phyloP scores from a whole-genome alignment of 768 basidiomycete genomes.

The Boletus rubroflammeus region DNA sequence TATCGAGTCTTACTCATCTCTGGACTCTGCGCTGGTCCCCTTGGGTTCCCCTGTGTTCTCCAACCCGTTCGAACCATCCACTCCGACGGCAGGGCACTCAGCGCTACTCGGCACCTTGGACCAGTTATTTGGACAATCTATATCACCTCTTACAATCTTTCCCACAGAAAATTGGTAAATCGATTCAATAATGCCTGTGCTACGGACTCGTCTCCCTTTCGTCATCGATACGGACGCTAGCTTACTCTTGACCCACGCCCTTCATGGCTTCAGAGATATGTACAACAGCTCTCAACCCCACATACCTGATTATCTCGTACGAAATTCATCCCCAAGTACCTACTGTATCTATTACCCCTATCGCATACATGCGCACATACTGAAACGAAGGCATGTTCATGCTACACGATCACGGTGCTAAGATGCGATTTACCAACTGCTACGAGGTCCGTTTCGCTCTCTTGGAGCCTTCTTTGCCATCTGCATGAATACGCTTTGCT shows the following conservation, averaged over 20 bases:
- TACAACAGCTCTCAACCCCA: neutral
- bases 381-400: slow-evolving; percentile 3
- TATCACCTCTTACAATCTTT: slow-evolving; percentile 21
- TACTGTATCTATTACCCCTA: slow-evolving; percentile 21
- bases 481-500: slow-evolving; percentile 25
- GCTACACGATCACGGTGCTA: neutral
- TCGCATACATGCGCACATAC: neutral
- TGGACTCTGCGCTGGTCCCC: slow-evolving; percentile 9
- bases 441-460: slow-evolving; percentile 28
- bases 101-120: slow-evolving; percentile 24
- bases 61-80: slow-evolving; percentile 27
- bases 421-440: neutral
- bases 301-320: slow-evolving; percentile 9
- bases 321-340: slow-evolving; percentile 7
- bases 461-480: slow-evolving; percentile 23
- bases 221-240: neutral
- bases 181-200: neutral
- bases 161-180: slow-evolving; percentile 15
- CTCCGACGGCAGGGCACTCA: neutral
- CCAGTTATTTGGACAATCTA: slow-evolving; percentile 29
- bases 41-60: slow-evolving; percentile 29
- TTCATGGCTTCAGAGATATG: slow-evolving; percentile 1
- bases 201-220: neutral
- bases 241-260: neutral
- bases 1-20: slow-evolving; percentile 4